phyloP scores from a whole-genome alignment of 2,329 filamentous ascomycete species.

The Neophaeococcomyces aloes region DNA sequence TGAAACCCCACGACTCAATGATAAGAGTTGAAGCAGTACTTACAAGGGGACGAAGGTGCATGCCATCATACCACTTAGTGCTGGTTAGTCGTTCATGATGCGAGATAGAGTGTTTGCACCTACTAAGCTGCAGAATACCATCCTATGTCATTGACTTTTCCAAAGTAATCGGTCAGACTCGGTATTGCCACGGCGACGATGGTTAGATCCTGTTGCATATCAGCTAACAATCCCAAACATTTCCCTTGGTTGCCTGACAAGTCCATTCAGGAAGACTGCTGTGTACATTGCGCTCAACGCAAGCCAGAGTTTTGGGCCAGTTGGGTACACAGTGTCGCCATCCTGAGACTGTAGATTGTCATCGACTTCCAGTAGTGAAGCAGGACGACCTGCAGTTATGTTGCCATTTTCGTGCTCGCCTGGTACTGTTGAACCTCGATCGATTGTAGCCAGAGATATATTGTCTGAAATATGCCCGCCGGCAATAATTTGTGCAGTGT shows the following conservation, averaged over 20 bases:
- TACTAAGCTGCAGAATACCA: conserved; percentile 22
- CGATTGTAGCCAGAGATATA: too few species aligned
- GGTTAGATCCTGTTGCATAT: background rate
- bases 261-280: conserved; percentile 8
- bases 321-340: conserved; percentile 4
- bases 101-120: background rate
- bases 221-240: background rate
- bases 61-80: background rate
- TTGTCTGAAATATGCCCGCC: too few species aligned
- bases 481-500: too few species aligned
- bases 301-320: conserved; percentile 8
- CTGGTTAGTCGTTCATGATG: background rate
- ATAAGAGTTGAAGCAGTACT: background rate
- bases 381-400: conserved; percentile 1
- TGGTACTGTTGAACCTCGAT: too few species aligned
- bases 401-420: too few species aligned
- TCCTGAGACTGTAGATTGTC: background rate
- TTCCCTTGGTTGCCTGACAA: conserved; percentile 1
- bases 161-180: conserved; percentile 21
- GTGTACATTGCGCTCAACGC: conserved; percentile 4
- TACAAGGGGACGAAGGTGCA: conserved; percentile 3
- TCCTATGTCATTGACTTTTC: conserved; percentile 23
- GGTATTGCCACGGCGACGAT: conserved; percentile 9
- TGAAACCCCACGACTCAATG: background rate
- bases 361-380: conserved; percentile 7